A percentile compares a stretch with the other conserved stretches of the same genome.
phyloP scores from a whole-genome alignment of 495 filamentous ascomycete species.

The Talaromyces proteolyticus region DNA sequence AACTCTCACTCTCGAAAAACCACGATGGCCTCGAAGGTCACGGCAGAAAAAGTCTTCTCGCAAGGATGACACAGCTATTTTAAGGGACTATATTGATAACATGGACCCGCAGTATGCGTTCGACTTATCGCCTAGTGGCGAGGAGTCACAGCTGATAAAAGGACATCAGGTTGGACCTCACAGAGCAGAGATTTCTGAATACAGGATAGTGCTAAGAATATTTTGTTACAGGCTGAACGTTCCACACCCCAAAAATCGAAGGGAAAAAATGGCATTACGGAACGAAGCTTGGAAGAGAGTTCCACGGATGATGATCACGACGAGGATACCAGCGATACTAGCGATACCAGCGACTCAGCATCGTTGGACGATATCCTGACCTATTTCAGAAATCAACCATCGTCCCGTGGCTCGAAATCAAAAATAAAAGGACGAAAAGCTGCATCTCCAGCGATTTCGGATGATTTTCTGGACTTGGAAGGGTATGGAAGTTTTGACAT shows the following conservation, averaged over 20 bases:
- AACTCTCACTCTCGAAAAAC: too few species aligned
- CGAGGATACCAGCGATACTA: neutral
- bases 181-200: neutral
- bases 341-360: neutral
- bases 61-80: conserved; percentile 44
- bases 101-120: conserved; percentile 35
- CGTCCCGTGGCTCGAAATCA: neutral
- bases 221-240: too few species aligned
- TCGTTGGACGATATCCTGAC: conserved; percentile 2
- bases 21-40: neutral
- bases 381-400: neutral
- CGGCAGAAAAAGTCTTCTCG: neutral
- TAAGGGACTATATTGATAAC: conserved; percentile 76
- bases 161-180: neutral
- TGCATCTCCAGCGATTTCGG: conserved; percentile 58
- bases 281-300: neutral
- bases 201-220: too few species aligned
- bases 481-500: conserved; percentile 74
- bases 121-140: neutral
- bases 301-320: neutral
- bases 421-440: conserved; percentile 20
- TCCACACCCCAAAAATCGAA: neutral
- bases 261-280: neutral
- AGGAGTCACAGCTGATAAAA: neutral
- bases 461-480: conserved; percentile 55